Evolutionary conservation across 805 yeast species (phyloP).

Genomic region (Ogataea dorogensis): DNA sequence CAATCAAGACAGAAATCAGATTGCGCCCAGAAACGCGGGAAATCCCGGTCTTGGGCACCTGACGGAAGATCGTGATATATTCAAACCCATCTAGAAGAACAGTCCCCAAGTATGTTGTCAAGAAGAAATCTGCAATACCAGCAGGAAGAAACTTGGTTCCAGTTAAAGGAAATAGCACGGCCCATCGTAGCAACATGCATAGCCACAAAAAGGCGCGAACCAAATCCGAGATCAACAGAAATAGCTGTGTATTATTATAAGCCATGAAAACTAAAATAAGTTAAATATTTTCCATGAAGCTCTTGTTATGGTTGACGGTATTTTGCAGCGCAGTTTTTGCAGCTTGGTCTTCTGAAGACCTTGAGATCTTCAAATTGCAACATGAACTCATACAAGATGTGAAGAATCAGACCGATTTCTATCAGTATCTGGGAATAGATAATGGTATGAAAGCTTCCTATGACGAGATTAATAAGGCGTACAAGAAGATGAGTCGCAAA

Average conservation of each 20-base stretch:
- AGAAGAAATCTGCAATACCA: conserved; percentile 66
- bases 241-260: conserved; percentile 27
- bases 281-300: conserved; percentile 11
- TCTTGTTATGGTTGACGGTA: conserved; percentile 11
- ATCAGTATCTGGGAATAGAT: conserved; percentile 59
- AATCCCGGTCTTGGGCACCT: conserved; percentile 10
- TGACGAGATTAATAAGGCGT: conserved; percentile 61
- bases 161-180: conserved; percentile 59
- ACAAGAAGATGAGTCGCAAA: conserved; percentile 65
- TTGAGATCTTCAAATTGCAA: conserved; percentile 72
- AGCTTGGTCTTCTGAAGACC: conserved; percentile 50
- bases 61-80: conserved; percentile 21
- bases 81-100: conserved; percentile 22
- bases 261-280: conserved; percentile 4
- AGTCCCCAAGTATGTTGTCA: conserved; percentile 17
- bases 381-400: conserved; percentile 64
- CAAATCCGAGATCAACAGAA: conserved; percentile 20
- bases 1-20: conserved; percentile 12
- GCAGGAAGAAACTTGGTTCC: conserved; percentile 65
- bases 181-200: conserved; percentile 47
- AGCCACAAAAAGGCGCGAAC: conserved; percentile 46
- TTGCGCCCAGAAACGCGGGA: conserved; percentile 12
- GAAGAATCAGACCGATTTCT: conserved; percentile 52
- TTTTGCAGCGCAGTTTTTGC: conserved; percentile 10
- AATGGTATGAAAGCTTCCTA: conserved; percentile 41